Evolutionary conservation across 805 yeast species (phyloP).

Genomic region (Spathaspora sp.): DNA sequence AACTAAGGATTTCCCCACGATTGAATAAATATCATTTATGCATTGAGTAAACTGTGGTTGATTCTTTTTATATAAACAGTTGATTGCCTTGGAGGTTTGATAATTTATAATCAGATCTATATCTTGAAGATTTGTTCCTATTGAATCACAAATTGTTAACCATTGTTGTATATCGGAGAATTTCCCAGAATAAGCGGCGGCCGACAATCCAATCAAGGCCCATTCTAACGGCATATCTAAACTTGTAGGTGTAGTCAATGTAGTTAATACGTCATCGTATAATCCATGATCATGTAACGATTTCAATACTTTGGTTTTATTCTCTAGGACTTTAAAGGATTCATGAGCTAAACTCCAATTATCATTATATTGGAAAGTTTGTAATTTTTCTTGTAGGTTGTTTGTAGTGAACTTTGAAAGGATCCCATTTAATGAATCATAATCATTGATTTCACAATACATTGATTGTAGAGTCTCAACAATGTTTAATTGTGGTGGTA

Average conservation of each 20-base stretch:
- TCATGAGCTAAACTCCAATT: slow-evolving; percentile 87
- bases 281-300: slow-evolving; percentile 76
- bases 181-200: slow-evolving; percentile 67
- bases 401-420: slow-evolving; percentile 67
- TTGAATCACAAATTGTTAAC: slow-evolving; percentile 50
- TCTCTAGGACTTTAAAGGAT: slow-evolving; percentile 65
- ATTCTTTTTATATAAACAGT: slow-evolving; percentile 37
- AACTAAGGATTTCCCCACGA: slow-evolving; percentile 58
- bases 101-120: slow-evolving; percentile 57
- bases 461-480: slow-evolving; percentile 63
- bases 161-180: slow-evolving; percentile 50
- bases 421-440: slow-evolving; percentile 86
- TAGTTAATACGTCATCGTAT: slow-evolving; percentile 59
- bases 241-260: slow-evolving; percentile 40
- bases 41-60: slow-evolving; percentile 30
- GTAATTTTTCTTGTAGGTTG: slow-evolving; percentile 68
- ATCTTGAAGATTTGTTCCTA: slow-evolving; percentile 32
- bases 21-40: slow-evolving; percentile 48
- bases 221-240: slow-evolving; percentile 47
- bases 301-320: slow-evolving; percentile 54
- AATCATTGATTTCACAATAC: slow-evolving; percentile 84
- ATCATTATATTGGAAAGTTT: slow-evolving; percentile 78
- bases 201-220: slow-evolving; percentile 67
- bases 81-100: slow-evolving; percentile 62
- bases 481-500: slow-evolving; percentile 28